Evolutionary conservation across 2,329 filamentous ascomycete species (phyloP).

Genomic region (Epichloe baconii): DNA sequence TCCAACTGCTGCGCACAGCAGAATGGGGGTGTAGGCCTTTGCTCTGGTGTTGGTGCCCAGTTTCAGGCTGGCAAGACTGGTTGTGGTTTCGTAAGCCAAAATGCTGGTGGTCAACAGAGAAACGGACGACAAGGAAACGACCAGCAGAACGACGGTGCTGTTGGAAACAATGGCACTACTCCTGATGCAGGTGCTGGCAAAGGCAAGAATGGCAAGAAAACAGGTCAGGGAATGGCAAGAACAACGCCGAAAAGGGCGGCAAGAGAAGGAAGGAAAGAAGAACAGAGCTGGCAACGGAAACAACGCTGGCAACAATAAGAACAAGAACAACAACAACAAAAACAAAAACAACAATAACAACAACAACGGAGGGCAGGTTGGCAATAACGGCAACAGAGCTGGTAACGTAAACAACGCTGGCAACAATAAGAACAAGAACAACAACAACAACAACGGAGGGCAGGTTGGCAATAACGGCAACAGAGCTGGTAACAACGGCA

Average conservation of each 20-base stretch:
- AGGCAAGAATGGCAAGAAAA: neutral
- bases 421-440: too few relatives aligned
- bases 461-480: too few relatives aligned
- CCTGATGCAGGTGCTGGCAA: neutral
- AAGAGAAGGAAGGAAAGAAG: neutral
- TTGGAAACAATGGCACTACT: neutral
- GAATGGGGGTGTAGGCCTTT: constrained; percentile 13
- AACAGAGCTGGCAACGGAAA: neutral
- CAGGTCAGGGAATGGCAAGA: too few relatives aligned
- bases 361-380: too few relatives aligned
- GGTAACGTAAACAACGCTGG: too few relatives aligned
- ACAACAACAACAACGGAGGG: too few relatives aligned
- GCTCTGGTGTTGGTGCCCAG: constrained; percentile 16
- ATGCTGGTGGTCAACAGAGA: neutral
- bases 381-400: too few relatives aligned
- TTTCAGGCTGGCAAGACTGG: constrained; percentile 19
- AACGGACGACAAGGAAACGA: neutral
- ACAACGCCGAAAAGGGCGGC: neutral
- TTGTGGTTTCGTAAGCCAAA: constrained; percentile 16
- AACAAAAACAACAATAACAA: too few relatives aligned
- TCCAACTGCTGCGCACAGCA: constrained; percentile 16
- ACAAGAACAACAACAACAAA: neutral
- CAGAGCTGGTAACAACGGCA: neutral
- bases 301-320: neutral
- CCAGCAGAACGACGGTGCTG: neutral